phyloP scores from a whole-genome alignment of 2,329 filamentous ascomycete genomes.

The Leptodontidium sp. region DNA sequence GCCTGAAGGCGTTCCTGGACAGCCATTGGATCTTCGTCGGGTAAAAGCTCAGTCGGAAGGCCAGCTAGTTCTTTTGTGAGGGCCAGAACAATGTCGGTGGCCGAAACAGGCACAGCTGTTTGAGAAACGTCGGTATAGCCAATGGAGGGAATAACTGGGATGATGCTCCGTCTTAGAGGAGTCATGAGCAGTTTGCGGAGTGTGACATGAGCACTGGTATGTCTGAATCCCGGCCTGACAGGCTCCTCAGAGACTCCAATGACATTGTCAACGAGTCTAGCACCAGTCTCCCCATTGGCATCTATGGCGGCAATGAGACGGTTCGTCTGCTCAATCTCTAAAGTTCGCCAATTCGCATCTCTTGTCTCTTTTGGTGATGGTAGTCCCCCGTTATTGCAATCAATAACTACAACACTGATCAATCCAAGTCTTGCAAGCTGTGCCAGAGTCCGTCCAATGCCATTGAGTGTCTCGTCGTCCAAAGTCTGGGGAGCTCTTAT shows the following conservation, averaged over 20 bases:
- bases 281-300: constrained; percentile 70
- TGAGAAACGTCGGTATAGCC: constrained; percentile 64
- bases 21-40: constrained; percentile 53
- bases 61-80: constrained; percentile 80
- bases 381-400: constrained; percentile 61
- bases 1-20: constrained; percentile 50
- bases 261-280: constrained; percentile 68
- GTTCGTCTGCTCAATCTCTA: constrained; percentile 69
- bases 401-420: constrained; percentile 82
- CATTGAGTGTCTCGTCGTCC: constrained; percentile 72
- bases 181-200: constrained; percentile 66
- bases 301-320: constrained; percentile 81
- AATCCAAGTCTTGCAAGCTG: constrained; percentile 86
- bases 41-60: constrained; percentile 53
- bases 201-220: constrained; percentile 48
- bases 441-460: constrained; percentile 82
- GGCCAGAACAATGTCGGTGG: constrained; percentile 75
- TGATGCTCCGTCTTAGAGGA: constrained; percentile 71
- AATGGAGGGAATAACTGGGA: constrained; percentile 73
- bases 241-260: constrained; percentile 47
- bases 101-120: constrained; percentile 56
- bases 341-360: constrained; percentile 50
- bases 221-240: constrained; percentile 19
- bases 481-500: constrained; percentile 77
- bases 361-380: not conserved